phyloP scores from a whole-genome alignment of 805 yeast species.

The Candida hungchunana region DNA sequence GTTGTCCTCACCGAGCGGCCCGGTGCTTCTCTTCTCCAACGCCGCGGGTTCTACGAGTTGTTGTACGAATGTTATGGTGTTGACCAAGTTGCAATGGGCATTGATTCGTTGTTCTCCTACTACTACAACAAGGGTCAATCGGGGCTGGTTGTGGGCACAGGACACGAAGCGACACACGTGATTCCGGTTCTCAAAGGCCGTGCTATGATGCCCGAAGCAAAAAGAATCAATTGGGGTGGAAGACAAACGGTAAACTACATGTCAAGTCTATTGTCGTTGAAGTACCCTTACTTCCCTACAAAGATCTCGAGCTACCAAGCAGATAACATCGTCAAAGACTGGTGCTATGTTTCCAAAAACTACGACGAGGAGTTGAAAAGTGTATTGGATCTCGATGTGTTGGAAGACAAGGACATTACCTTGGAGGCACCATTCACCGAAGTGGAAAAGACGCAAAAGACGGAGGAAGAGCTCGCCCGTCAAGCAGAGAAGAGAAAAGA shows the following conservation, averaged over 20 bases:
- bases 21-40: conserved; percentile 65
- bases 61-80: conserved; percentile 79
- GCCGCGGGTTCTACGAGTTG: conserved; percentile 73
- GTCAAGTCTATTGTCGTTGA: conserved; percentile 59
- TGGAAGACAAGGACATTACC: conserved; percentile 69
- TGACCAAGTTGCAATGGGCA: conserved; percentile 74
- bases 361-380: conserved; percentile 59
- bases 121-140: conserved; percentile 51
- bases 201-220: conserved; percentile 62
- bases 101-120: conserved; percentile 78
- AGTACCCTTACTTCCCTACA: conserved; percentile 90
- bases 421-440: conserved; percentile 79
- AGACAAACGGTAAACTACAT: conserved; percentile 63
- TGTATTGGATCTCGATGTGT: conserved; percentile 53
- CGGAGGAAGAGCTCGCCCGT: conserved; percentile 74
- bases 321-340: conserved; percentile 64
- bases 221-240: conserved; percentile 92
- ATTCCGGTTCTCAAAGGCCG: conserved; percentile 76
- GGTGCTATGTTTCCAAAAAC: conserved; percentile 70
- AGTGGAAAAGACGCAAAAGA: conserved; percentile 61
- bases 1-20: conserved; percentile 75
- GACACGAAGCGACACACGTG: conserved; percentile 76
- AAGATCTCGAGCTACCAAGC: conserved; percentile 61
- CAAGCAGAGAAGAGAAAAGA: conserved; percentile 80
- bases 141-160: conserved; percentile 81